These are phyloP conservation scores for Tolypocladium tundrense DNA, from an alignment of 2,329 filamentous ascomycete species.

Conservation along the genomic window DNA sequence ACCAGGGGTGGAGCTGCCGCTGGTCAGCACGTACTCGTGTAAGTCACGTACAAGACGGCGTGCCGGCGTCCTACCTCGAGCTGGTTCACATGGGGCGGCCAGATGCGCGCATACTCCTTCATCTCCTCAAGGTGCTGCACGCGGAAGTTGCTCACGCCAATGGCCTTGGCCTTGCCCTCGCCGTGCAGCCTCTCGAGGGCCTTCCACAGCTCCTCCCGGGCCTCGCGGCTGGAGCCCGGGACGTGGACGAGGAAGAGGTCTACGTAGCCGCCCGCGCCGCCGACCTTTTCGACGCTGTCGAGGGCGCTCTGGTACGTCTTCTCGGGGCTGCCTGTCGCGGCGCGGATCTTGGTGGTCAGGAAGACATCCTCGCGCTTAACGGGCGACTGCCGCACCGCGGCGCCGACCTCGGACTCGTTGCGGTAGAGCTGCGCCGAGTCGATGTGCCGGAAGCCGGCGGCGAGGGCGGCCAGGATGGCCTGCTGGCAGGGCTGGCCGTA, in stretches of 20 bases:
- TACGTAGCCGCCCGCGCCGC: conserved; percentile 48
- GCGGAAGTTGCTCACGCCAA: conserved; percentile 66
- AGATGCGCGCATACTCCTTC: conserved; percentile 52
- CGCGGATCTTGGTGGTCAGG: conserved; percentile 61
- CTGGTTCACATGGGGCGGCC: conserved; percentile 65
- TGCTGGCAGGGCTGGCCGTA: conserved; percentile 40
- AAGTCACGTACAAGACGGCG: background rate
- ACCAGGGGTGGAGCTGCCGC: conserved; percentile 60
- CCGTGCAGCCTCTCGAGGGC: conserved; percentile 52
- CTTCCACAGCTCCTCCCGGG: conserved; percentile 53
- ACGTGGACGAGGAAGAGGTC: conserved; percentile 64
- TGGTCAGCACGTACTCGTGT: background rate
- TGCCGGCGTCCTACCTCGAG: conserved; percentile 47
- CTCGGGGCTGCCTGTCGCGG: conserved; percentile 31
- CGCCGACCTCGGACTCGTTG: conserved; percentile 58
- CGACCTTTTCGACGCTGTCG: conserved; percentile 54
- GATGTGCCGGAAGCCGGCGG: conserved; percentile 51
- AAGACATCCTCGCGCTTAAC: conserved; percentile 51
- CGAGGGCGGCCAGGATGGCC: conserved; percentile 48
- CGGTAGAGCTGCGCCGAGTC: conserved; percentile 54
- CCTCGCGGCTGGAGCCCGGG: conserved; percentile 41
- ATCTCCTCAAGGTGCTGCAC: conserved; percentile 59
- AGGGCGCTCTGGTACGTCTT: conserved; percentile 47
- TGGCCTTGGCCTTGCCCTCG: conserved; percentile 51
- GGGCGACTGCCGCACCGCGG: conserved; percentile 47